Conservation (phyloP, 169 alveolate species). For the Cyclospora cayetanensis region DNA sequence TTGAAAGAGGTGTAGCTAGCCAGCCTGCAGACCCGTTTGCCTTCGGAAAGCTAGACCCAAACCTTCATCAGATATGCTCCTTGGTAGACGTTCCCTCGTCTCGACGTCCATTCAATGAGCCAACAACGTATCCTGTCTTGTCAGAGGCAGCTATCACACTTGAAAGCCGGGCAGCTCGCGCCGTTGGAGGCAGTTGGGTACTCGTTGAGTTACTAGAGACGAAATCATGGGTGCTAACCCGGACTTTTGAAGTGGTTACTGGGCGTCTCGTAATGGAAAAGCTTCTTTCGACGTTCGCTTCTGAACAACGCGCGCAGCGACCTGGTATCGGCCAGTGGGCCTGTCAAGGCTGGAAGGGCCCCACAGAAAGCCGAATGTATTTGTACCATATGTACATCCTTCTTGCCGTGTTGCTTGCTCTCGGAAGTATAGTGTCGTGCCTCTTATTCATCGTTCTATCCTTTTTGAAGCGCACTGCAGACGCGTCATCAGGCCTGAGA, state of each 20-base stretch:
- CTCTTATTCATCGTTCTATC: neutral
- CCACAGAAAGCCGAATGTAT: slow-evolving; percentile 56
- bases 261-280: slow-evolving; percentile 57
- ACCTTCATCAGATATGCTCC: slow-evolving; percentile 30
- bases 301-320: slow-evolving; percentile 40
- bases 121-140: neutral
- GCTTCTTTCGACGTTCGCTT: slow-evolving; percentile 44
- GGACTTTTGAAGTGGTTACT: slow-evolving; percentile 54
- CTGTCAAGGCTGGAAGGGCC: slow-evolving; percentile 62
- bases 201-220: slow-evolving; percentile 55
- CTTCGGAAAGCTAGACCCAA: slow-evolving; percentile 37
- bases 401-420: slow-evolving; percentile 17
- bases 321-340: slow-evolving; percentile 57
- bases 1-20: slow-evolving; percentile 54
- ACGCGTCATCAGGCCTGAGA: neutral
- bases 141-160: neutral
- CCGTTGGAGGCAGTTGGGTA: slow-evolving; percentile 48
- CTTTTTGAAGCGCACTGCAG: neutral
- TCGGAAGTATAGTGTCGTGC: neutral
- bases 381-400: slow-evolving; percentile 45
- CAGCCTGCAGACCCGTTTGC: slow-evolving; percentile 29
- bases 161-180: neutral
- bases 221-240: slow-evolving; percentile 39
- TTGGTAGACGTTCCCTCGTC: slow-evolving; percentile 1
- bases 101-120: neutral